Percentiles rank a stretch among this genome's conserved stretches.
These are phyloP conservation scores for Candida nanaspora DNA, from an alignment of 805 yeast species.

Conservation along the genomic window DNA sequence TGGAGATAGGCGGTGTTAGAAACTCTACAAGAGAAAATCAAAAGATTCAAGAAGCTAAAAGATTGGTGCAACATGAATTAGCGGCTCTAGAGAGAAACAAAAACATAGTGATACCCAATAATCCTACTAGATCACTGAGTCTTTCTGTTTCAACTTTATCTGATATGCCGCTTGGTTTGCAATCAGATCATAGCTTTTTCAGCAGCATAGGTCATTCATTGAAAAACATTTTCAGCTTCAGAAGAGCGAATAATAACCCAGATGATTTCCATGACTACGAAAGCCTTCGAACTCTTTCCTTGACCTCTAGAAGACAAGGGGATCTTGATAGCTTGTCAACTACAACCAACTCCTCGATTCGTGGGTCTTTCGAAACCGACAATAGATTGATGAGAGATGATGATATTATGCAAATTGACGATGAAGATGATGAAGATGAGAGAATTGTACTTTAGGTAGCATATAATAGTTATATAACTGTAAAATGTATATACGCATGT, in stretches of 20 bases:
- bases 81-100: slow-evolving; percentile 5
- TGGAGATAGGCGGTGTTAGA: slow-evolving; percentile 6
- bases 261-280: slow-evolving; percentile 5
- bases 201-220: too few relatives aligned
- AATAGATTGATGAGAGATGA: slow-evolving; percentile 22
- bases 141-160: slow-evolving; percentile 5
- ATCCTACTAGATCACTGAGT: slow-evolving; percentile 6
- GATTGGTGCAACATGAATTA: slow-evolving; percentile 17
- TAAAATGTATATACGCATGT: too few relatives aligned
- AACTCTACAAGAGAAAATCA: slow-evolving; percentile 5
- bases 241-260: too few relatives aligned
- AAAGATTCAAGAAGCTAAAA: slow-evolving; percentile 22
- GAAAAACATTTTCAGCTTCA: too few relatives aligned
- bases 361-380: slow-evolving; percentile 19
- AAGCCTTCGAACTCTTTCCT: slow-evolving; percentile 13
- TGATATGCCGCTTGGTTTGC: too few relatives aligned
- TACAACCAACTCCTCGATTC: not conserved
- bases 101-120: not conserved
- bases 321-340: not conserved
- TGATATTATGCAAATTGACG: slow-evolving; percentile 19
- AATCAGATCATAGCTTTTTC: too few relatives aligned
- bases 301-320: not conserved
- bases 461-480: too few relatives aligned
- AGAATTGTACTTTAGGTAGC: slow-evolving; percentile 4
- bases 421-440: slow-evolving; percentile 13